Evolutionary conservation across 495 filamentous ascomycete species (phyloP), one percentile per base, ranked within the genome.

Genomic region (Penicillium desertorum): DNA sequence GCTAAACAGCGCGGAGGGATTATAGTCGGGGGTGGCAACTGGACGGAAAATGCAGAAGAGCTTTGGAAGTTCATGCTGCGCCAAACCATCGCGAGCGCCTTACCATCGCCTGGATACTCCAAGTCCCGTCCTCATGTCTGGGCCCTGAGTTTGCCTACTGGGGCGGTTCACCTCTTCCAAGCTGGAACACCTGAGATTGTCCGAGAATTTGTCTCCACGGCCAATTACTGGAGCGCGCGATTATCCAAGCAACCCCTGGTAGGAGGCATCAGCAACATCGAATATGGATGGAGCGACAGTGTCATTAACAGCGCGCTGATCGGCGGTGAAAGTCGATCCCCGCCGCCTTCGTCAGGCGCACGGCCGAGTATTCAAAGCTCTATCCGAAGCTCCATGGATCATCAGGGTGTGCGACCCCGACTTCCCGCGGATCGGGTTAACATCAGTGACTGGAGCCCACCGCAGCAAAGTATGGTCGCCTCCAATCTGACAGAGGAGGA

Each of bases 161-260:
- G 94, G 20, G 94, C 93, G 3, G 91, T 98, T 14, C 95, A 99
- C 71, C 81, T 98, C 25, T 99, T 99, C 81, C 92, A 98, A 69
- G 95, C 91, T 58, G 94, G 95, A 43, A 99, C 94, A 0, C 85
- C 89, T 2, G 95, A 98, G 66, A 97, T 99, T 62, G 88, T 92
- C 45, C 86, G 86, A 49, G 94, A 99, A 64, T 99, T 96, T 58
- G 91, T 97, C 49, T 86, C 84, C 34, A 95, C 90, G 1, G 93
- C 91, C 62, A 99, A 99, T 74, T 99, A 99, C 74, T 99, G 94
- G 94, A 90, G 90, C 64, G 92, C 94, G 2, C 83, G 94, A 43
- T 78, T 98, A 9, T 96, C 90, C 64, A 97, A 96, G 58, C 89
- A 96, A 59, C 94, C 94, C 11, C 76, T 98, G 5, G 82, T 92